A percentile compares a stretch with the other conserved stretches of the same genome.
Conservation (phyloP, 169 alveolate genomes). For the Perkinsus olseni region DNA sequence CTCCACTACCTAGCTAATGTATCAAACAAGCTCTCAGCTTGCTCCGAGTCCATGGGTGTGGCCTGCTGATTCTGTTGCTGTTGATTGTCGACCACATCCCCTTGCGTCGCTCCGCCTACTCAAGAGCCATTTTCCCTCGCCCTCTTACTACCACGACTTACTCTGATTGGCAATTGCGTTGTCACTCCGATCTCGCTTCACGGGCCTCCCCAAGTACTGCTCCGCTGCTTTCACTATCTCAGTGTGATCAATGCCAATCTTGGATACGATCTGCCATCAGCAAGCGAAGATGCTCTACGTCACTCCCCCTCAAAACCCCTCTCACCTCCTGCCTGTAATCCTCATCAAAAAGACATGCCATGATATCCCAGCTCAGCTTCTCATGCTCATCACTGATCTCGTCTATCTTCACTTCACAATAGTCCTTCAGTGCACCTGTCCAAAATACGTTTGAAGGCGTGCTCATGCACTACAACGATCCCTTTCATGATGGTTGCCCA, state of each 20-base stretch:
- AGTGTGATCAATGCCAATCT: neutral
- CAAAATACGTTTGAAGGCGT: no score
- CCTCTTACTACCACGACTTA: neutral
- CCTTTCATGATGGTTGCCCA: no score
- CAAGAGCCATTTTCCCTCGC: neutral
- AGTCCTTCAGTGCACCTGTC: neutral
- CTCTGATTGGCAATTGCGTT: neutral
- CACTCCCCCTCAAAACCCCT: neutral
- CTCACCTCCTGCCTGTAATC: constrained; percentile 1
- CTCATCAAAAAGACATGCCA: neutral
- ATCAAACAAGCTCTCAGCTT: neutral
- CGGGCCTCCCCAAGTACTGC: neutral
- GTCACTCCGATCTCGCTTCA: neutral
- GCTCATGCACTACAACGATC: no score
- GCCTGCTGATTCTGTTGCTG: neutral
- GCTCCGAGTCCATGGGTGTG: neutral
- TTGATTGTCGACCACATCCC: neutral
- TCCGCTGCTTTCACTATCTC: neutral
- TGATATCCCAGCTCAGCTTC: neutral
- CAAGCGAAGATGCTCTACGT: neutral
- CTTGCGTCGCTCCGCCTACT: neutral
- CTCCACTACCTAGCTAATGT: neutral
- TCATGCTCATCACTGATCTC: neutral
- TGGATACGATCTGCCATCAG: neutral
- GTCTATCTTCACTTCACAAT: neutral